Base-by-base conservation (phyloP, 148 eudicot genomes). In the Rhododendron williamsianum region DNA sequence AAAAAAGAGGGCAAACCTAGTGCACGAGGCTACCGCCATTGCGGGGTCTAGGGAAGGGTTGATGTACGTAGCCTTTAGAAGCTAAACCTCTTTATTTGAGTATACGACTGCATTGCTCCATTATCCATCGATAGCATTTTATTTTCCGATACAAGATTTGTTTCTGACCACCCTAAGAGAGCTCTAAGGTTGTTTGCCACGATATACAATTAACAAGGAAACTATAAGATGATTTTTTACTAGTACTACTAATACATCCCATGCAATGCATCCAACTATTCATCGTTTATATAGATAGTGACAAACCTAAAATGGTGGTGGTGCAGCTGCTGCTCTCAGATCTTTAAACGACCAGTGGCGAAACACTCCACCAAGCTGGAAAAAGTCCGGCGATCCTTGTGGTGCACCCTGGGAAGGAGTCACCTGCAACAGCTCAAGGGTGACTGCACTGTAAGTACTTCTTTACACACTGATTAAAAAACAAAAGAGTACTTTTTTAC, bases 311-410 rank as follows among this genome's bases (percentile, higher is more conserved):
- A 35, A 45, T 81, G 43, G 77, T 71, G 69, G 21, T 84, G 54
- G 45, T 88, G 89, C 91, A 96, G 99, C 86, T 80, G 91, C 94
- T 2, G 93, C 88, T 52, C 95, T 96, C 30, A 89, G 90, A 54
- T 90, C 98, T 25, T 81, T 96, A 79, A 92, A 90, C 82, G 90
- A 89, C 84, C 91, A 91, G 83, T 96, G 99, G 98, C 73, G 82
- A 73, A 92, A 92, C 81, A 89, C 91, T 4, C 99, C 99, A 18
- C 98, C 98, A 3, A 93, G 92, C 85, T 96, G 99, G 99, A 76
- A 51, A 21, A 88, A 89, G 65, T 93, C 98, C 0, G 93, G 90
- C 84, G 98, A 96, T 87, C 98, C 99, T 36, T 96, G 99, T 87
- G 93, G 91, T 48, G 56, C 84, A 80, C 81, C 85, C 0, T 96